Percentiles rank a stretch among this genome's conserved stretches.
Evolutionary conservation across 2,329 filamentous ascomycete species (phyloP).

Genomic region (Scedosporium aurantiacum): DNA sequence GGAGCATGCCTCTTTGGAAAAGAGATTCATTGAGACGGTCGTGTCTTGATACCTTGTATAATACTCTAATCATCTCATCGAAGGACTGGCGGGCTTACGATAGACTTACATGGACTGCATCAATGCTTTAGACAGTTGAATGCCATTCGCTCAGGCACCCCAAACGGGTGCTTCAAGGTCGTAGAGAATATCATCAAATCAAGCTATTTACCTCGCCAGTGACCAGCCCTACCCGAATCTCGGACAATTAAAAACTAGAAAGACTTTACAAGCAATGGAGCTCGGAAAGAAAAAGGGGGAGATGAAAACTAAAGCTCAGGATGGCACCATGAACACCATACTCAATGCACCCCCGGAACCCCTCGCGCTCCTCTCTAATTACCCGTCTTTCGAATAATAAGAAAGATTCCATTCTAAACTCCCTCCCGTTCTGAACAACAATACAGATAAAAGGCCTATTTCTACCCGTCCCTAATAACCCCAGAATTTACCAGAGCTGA

Average conservation of each 20-base stretch:
- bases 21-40: too few species aligned
- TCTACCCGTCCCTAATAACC: not conserved
- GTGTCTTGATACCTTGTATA: not conserved
- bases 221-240: too few species aligned
- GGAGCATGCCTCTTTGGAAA: too few species aligned
- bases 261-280: not conserved
- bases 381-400: not conserved
- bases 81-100: not conserved
- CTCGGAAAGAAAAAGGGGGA: not conserved
- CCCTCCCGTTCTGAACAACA: not conserved
- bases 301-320: not conserved
- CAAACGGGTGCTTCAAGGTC: too few species aligned
- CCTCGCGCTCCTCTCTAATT: not conserved
- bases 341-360: not conserved
- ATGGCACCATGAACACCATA: not conserved
- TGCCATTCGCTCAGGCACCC: too few species aligned
- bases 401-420: not conserved
- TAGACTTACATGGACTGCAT: not conserved
- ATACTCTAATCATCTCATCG: not conserved
- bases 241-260: not conserved
- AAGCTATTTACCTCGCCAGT: too few species aligned
- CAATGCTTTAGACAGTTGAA: too few species aligned
- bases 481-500: not conserved
- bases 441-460: not conserved
- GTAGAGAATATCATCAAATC: too few species aligned